Base-by-base conservation (phyloP, 2,329 filamentous ascomycete genomes). In the Fulvia fulva region DNA sequence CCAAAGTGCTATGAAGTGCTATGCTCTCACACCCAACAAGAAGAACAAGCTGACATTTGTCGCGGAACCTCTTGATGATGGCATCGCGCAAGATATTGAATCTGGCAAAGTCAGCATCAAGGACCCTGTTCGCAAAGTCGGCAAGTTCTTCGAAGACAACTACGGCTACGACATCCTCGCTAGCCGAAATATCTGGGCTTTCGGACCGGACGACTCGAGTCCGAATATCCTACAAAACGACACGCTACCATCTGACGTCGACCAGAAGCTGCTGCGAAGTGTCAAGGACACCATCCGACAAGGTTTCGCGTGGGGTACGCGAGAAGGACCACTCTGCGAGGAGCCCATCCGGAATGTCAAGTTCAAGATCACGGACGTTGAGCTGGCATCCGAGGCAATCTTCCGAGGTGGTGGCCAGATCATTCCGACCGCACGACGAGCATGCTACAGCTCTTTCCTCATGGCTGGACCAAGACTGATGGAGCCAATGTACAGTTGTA, bases 11-110 rank as follows among this genome's bases (percentile, higher is more conserved):
- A 97, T 96, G 59, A 97, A 97, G 77, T 99, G 94, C 77, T 99
- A 97, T 73, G 93, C 94, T 22, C 86, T 96, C 67, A 97, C 94
- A 2, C 94, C 94, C 1, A 99, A 99, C 79, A 99, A 99, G 78
- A 97, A 97, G 80, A 99, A 99, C 79, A 96, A 96, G 75, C 89
- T 99, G 69, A 97, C 94, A 34, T 97, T 99, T 90, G 89, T 97
- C 57, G 94, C 94, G 3, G 94, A 99, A 74, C 93, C 94, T 32
- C 79, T 99, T 14, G 94, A 99, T 66, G 89, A 95, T 67, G 94
- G 94, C 16, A 96, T 99, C 62, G 91, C 93, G 5, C 87, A 90
- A 68, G 94, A 99, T 68, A 97, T 99, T 63, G 94, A 99, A 77
- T 86, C 84, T 50, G 92, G 93, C 25, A 87, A 84, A 56, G 92